Percentiles rank a stretch among this genome's conserved stretches.
These are phyloP conservation scores for Madurella mycetomatis DNA, from an alignment of 2,329 filamentous ascomycete genomes.

Conservation along the genomic window DNA sequence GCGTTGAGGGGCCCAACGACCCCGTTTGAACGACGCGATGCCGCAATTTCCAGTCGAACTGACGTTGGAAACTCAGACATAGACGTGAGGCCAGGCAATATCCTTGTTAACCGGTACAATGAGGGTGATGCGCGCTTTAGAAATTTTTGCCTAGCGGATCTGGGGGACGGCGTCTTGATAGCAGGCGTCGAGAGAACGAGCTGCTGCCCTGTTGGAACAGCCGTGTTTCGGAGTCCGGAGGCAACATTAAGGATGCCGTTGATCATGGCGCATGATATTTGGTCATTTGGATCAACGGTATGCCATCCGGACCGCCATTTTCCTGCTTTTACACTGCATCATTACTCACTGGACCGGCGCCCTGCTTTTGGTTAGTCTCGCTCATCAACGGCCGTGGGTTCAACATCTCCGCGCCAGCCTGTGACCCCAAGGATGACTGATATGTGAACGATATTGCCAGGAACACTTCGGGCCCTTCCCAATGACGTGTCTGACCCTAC, in stretches of 20 bases:
- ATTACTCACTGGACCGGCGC: background rate
- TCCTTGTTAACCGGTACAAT: constrained; percentile 1
- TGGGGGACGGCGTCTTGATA: background rate
- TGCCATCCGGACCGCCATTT: background rate
- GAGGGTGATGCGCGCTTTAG: background rate
- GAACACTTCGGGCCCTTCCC: background rate
- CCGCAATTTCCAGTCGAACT: too few relatives aligned
- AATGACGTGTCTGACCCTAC: background rate
- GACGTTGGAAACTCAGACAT: too few relatives aligned
- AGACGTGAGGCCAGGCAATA: constrained; percentile 4
- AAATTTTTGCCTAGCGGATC: constrained; percentile 1
- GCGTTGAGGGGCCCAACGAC: too few relatives aligned
- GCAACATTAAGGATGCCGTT: constrained; percentile 2
- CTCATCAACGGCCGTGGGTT: background rate
- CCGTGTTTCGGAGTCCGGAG: constrained; percentile 2
- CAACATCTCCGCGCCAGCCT: background rate
- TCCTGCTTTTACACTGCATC: background rate
- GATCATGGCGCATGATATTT: background rate
- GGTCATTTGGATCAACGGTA: constrained; percentile 2
- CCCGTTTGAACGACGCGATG: too few relatives aligned
- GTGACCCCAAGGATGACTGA: background rate
- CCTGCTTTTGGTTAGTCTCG: background rate
- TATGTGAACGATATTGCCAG: background rate
- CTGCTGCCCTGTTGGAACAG: background rate
- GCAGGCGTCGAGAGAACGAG: background rate